phyloP scores from a whole-genome alignment of 2,329 filamentous ascomycete genomes.

The Phialophora tarda region DNA sequence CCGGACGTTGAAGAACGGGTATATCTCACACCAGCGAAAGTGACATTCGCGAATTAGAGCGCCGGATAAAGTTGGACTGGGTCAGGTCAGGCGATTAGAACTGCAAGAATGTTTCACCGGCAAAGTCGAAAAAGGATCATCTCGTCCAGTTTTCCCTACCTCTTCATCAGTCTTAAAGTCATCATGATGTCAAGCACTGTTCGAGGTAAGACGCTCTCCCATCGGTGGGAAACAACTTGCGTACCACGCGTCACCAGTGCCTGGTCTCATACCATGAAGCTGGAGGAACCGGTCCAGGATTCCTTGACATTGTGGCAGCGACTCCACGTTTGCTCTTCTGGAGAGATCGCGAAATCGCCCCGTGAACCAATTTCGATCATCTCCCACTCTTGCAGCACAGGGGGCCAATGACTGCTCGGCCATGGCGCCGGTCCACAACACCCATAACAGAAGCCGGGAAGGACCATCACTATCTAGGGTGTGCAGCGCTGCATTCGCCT shows the following conservation, averaged over 20 bases:
- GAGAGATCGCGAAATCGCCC: neutral
- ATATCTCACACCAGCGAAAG: neutral
- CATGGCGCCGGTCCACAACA: constrained; percentile 11
- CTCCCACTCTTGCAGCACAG: neutral
- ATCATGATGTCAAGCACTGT: neutral
- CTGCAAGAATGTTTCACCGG: neutral
- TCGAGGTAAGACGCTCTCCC: neutral
- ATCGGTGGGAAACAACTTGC: neutral
- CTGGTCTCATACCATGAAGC: constrained; percentile 9
- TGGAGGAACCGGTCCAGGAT: constrained; percentile 14
- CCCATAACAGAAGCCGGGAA: neutral
- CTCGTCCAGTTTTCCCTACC: too few relatives aligned
- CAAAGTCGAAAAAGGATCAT: neutral
- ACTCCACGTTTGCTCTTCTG: neutral
- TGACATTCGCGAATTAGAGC: neutral
- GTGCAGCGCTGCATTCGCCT: neutral
- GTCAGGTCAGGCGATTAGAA: neutral
- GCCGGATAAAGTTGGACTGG: neutral
- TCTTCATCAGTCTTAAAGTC: too few relatives aligned
- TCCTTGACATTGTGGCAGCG: neutral
- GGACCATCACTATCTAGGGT: neutral
- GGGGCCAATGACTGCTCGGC: neutral
- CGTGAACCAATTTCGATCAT: constrained; percentile 2
- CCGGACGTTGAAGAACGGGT: neutral
- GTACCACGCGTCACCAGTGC: neutral